phyloP scores from a whole-genome alignment of 139 green algal species.

The Chara braunii region DNA sequence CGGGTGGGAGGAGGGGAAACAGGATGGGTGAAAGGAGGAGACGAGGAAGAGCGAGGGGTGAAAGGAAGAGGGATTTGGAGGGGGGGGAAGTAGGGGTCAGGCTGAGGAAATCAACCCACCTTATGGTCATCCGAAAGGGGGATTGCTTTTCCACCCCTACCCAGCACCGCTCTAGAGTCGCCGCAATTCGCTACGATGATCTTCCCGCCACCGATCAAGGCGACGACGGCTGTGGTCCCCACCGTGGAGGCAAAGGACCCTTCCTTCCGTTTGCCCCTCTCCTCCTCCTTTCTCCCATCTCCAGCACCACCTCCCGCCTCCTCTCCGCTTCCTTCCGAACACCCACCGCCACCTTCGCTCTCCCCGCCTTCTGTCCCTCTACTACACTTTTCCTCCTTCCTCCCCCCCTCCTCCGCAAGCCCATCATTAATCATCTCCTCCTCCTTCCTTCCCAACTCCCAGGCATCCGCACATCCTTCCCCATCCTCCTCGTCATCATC shows the following conservation, averaged over 20 bases:
- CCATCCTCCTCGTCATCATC: background rate
- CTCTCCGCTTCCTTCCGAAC: background rate
- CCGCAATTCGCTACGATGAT: conserved; percentile 74
- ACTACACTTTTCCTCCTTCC: conserved; percentile 6
- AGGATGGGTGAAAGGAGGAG: no score
- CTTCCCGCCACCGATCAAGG: conserved; percentile 47
- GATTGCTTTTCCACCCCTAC: conserved; percentile 41
- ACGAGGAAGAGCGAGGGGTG: no score
- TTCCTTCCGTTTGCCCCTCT: background rate
- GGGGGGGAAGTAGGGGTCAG: no score
- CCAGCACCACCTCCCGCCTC: background rate
- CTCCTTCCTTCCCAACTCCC: background rate
- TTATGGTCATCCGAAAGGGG: conserved; percentile 43
- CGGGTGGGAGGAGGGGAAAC: no score
- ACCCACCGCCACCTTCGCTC: background rate
- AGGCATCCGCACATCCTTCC: background rate
- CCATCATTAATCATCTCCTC: background rate
- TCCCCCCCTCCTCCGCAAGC: background rate
- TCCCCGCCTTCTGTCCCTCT: background rate
- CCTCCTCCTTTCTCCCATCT: background rate
- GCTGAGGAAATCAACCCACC: conserved; percentile 1
- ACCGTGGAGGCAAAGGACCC: no score
- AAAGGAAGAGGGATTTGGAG: no score
- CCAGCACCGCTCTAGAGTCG: conserved; percentile 79
- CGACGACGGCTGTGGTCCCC: conserved; percentile 65